Evolutionary conservation across 345 rosid genomes (phyloP).

Genomic region (Linum trigynum): DNA sequence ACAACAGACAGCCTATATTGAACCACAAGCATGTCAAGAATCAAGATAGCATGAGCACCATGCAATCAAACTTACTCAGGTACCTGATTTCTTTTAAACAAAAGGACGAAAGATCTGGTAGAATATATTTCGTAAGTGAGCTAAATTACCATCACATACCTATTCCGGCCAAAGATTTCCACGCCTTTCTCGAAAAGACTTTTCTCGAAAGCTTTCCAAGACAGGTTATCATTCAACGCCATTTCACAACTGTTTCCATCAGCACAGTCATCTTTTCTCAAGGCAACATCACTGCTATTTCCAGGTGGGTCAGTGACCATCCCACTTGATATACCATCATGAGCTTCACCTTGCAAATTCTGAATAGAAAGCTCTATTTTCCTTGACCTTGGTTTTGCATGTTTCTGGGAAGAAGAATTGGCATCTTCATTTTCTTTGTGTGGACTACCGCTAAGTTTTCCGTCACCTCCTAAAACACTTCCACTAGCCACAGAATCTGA

Average conservation of each 20-base stretch:
- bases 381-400: conserved; percentile 40
- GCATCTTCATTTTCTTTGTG: conserved; percentile 75
- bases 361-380: conserved; percentile 38
- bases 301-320: conserved; percentile 34
- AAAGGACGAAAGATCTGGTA: background rate
- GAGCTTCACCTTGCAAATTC: conserved; percentile 33
- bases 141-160: conserved; percentile 33
- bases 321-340: conserved; percentile 31
- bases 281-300: conserved; percentile 37
- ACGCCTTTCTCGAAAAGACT: conserved; percentile 85
- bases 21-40: too few species aligned
- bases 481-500: conserved; percentile 69
- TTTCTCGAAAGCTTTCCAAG: conserved; percentile 84
- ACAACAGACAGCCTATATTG: background rate
- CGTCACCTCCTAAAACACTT: conserved; percentile 34
- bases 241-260: conserved; percentile 48
- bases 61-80: too few species aligned
- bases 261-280: conserved; percentile 57
- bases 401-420: conserved; percentile 62
- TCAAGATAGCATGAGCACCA: too few species aligned
- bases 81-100: too few species aligned
- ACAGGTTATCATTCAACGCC: conserved; percentile 39
- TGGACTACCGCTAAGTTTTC: conserved; percentile 21
- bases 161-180: conserved; percentile 90
- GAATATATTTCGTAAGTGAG: too few species aligned